A percentile compares a stretch with the other conserved stretches of the same genome.
Conservation (phyloP, 345 rosid species). For the Lepidium africanum region DNA sequence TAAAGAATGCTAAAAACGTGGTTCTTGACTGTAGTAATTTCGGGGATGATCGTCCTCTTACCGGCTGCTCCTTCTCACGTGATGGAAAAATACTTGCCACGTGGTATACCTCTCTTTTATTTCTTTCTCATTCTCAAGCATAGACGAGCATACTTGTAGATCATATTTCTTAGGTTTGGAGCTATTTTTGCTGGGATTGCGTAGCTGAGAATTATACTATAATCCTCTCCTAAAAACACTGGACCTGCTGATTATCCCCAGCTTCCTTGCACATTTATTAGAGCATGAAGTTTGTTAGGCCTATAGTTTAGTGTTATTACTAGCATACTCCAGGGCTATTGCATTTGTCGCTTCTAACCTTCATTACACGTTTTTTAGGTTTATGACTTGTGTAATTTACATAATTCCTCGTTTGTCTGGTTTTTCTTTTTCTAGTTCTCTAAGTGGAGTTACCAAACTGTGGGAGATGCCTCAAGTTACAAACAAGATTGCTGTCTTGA, state of each 20-base stretch:
- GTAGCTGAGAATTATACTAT: background rate
- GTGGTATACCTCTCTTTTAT: constrained; percentile 42
- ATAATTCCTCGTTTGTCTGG: constrained; percentile 9
- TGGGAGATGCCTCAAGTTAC: constrained; percentile 86
- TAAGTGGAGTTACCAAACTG: constrained; percentile 79
- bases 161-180: background rate
- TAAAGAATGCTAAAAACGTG: constrained; percentile 54
- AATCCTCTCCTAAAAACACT: background rate
- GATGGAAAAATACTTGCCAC: constrained; percentile 86
- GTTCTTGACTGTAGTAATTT: constrained; percentile 78
- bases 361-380: background rate
- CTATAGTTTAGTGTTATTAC: background rate
- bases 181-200: background rate
- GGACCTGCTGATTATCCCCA: background rate
- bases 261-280: background rate
- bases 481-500: constrained; percentile 47
- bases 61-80: constrained; percentile 83
- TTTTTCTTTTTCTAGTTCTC: constrained; percentile 40
- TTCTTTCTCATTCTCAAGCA: background rate
- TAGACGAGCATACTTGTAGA: background rate
- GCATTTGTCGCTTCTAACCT: background rate
- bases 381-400: constrained; percentile 10
- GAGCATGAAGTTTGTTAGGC: background rate
- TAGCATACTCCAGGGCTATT: background rate
- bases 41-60: constrained; percentile 86